Conservation (phyloP, 1,139 yeast genomes). For the Keqinozyma sinolaborantium region DNA sequence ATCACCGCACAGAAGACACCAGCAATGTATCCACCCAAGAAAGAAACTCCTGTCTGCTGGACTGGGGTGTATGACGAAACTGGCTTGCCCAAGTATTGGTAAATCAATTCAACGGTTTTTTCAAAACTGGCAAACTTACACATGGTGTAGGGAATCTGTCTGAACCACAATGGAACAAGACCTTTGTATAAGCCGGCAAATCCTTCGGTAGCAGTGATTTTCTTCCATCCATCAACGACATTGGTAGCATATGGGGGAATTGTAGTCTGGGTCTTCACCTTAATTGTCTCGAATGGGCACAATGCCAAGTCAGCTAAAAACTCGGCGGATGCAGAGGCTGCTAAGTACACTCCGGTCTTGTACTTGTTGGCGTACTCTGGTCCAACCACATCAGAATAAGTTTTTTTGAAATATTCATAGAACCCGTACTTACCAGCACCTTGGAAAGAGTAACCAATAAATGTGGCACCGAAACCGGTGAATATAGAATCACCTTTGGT, state of each 20-base stretch:
- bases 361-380: constrained; percentile 58
- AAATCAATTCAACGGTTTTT: constrained; percentile 75
- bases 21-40: constrained; percentile 92
- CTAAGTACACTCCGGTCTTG: constrained; percentile 71
- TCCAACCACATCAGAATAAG: constrained; percentile 68
- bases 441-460: constrained; percentile 86
- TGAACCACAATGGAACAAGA: constrained; percentile 83
- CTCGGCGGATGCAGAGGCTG: constrained; percentile 91
- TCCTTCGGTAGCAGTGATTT: constrained; percentile 66
- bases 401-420: constrained; percentile 83
- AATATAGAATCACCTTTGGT: constrained; percentile 76
- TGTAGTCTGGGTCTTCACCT: constrained; percentile 89
- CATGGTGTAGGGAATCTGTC: constrained; percentile 97
- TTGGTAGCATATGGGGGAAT: constrained; percentile 73
- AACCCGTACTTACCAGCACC: constrained; percentile 97
- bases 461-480: constrained; percentile 89
- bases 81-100: constrained; percentile 47
- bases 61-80: constrained; percentile 33
- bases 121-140: constrained; percentile 93
- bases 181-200: constrained; percentile 78
- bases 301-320: constrained; percentile 83
- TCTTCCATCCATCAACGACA: constrained; percentile 64
- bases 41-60: constrained; percentile 90
- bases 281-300: constrained; percentile 92
- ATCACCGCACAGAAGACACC: constrained; percentile 94